These are phyloP conservation scores for Geotrichum aggregatum DNA, from an alignment of 1,139 yeast species.

Conservation along the genomic window DNA sequence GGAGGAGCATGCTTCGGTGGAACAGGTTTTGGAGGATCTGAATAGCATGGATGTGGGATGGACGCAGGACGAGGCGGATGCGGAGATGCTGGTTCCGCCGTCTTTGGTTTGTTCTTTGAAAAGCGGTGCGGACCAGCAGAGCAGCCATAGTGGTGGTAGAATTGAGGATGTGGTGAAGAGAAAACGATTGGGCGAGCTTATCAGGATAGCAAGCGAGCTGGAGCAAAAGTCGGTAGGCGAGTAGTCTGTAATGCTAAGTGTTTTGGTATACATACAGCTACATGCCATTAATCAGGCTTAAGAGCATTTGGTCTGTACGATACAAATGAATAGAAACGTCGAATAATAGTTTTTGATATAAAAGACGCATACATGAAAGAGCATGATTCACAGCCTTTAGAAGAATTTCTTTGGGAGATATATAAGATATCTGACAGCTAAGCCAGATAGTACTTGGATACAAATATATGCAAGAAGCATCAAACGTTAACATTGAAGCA, in stretches of 20 bases:
- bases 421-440: too few species aligned
- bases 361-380: too few species aligned
- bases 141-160: background rate
- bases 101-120: background rate
- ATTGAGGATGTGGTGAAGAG: too few species aligned
- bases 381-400: too few species aligned
- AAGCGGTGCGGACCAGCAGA: background rate
- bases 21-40: constrained; percentile 12
- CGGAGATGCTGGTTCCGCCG: constrained; percentile 12
- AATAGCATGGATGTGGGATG: constrained; percentile 15
- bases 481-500: too few species aligned
- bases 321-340: background rate
- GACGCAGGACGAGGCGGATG: background rate
- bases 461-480: too few species aligned
- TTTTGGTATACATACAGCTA: background rate
- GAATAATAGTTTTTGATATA: too few species aligned
- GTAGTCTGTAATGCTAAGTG: background rate
- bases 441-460: too few species aligned
- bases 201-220: constrained; percentile 10
- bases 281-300: background rate
- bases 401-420: too few species aligned
- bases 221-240: constrained; percentile 6
- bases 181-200: constrained; percentile 11
- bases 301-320: background rate
- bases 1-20: constrained; percentile 1